phyloP scores from a whole-genome alignment of 306 rosid genomes.

The Quercus cerris region DNA sequence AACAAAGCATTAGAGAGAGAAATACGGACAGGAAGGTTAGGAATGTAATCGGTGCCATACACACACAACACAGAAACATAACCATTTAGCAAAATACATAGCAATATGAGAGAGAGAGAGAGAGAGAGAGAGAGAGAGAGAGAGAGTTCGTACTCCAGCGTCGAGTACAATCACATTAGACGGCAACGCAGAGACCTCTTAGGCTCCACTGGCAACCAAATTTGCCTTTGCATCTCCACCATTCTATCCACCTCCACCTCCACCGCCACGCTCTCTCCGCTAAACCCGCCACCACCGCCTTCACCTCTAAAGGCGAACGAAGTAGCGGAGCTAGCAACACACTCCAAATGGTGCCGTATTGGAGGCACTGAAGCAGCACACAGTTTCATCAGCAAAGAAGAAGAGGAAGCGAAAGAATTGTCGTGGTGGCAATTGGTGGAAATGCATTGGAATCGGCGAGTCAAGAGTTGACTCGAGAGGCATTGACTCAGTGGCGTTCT shows the following conservation, averaged over 20 bases:
- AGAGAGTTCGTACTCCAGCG: constrained; percentile 56
- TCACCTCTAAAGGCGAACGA: constrained; percentile 65
- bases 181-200: constrained; percentile 51
- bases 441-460: constrained; percentile 37
- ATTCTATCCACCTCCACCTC: constrained; percentile 31
- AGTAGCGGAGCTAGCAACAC: constrained; percentile 58
- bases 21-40: too few species aligned
- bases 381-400: constrained; percentile 28
- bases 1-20: too few species aligned
- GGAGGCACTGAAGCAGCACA: constrained; percentile 22
- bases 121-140: neutral
- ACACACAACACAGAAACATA: neutral
- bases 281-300: constrained; percentile 31
- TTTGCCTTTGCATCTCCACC: constrained; percentile 45
- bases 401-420: constrained; percentile 19
- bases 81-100: neutral
- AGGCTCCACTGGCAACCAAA: constrained; percentile 43
- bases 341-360: constrained; percentile 28
- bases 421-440: neutral
- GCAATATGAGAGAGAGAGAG: neutral
- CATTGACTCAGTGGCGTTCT: constrained; percentile 20
- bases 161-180: constrained; percentile 80
- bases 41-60: neutral
- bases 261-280: constrained; percentile 39
- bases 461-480: constrained; percentile 27